Base-by-base conservation (phyloP, 1,139 yeast genomes). In the Eremothecium gossypii region DNA sequence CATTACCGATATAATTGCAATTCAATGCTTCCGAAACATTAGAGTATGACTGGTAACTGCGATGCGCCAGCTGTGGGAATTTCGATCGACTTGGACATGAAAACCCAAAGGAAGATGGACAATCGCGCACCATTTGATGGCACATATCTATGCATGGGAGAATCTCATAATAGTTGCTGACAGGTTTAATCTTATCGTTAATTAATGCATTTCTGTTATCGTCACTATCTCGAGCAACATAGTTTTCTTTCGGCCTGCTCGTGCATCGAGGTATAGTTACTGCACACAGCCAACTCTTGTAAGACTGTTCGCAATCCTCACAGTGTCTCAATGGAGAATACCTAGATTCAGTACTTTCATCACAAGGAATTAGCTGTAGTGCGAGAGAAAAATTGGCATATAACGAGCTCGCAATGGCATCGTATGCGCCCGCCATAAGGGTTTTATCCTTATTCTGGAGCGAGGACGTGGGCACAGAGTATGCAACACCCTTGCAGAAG, bases 201-300 rank as follows among this genome's bases (percentile, higher is more conserved):
- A 89, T 71, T 51, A 74, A 76, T 7, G 65, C 66, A 52, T 75
- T 85, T 45, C 98, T 69, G 7, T 85, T 79, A 7, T 67, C 61
- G n/a, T 71, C 71, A 1, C 63, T 63, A 3, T 65, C 63, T 30
- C 95, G 69, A 27, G 57, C 51, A 27, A 62, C 60, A 55, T 77
- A 76, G 11, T 75, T 78, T 0, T 71, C 56, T 5, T 69, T 60
- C 27, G 73, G 60, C 1, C 61, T 57, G 0, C 83, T 67, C 1
- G 82, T 70, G 55, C 98, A 91, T 30, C 97, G 67, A 0, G 98
- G 97, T n/a, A 91, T 83, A 0, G 87, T 70, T 4, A 85, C 86
- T 0, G 95, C 74, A 64, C 98, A 91, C 13, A 91, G 69, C 98
- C 98, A 91, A 54, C 81, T 73, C 54, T 77, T 79, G 60, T 91